phyloP scores from a whole-genome alignment of 2,329 filamentous ascomycete genomes.

The Aspergillus aculeatus region DNA sequence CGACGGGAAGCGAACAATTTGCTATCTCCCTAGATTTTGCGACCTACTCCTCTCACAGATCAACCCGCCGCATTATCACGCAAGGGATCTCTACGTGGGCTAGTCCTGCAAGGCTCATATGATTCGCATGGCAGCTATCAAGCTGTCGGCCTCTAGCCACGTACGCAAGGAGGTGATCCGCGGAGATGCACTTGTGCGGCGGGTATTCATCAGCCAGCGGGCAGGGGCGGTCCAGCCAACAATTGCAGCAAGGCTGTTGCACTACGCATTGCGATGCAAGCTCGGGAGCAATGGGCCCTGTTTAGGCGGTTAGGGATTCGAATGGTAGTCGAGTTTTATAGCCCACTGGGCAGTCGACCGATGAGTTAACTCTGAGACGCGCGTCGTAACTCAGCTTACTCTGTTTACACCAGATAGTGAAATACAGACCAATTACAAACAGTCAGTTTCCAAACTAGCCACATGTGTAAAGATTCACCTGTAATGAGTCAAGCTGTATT shows the following conservation, averaged over 20 bases:
- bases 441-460: neutral
- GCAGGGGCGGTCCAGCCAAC: neutral
- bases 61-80: neutral
- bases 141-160: constrained; percentile 33
- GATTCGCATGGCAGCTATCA: constrained; percentile 27
- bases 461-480: neutral
- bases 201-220: neutral
- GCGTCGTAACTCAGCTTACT: neutral
- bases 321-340: neutral
- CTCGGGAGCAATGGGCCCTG: neutral
- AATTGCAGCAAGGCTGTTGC: neutral
- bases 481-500: neutral
- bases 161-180: neutral
- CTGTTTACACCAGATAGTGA: neutral
- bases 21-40: neutral
- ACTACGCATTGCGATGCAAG: neutral
- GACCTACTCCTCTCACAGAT: neutral
- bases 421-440: neutral
- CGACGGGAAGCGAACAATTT: neutral
- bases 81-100: neutral
- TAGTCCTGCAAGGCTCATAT: neutral
- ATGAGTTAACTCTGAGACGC: neutral
- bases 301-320: neutral
- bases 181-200: neutral
- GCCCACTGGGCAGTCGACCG: neutral